phyloP scores from a whole-genome alignment of 805 yeast genomes.

The Wickerhamiella qilinensis region DNA sequence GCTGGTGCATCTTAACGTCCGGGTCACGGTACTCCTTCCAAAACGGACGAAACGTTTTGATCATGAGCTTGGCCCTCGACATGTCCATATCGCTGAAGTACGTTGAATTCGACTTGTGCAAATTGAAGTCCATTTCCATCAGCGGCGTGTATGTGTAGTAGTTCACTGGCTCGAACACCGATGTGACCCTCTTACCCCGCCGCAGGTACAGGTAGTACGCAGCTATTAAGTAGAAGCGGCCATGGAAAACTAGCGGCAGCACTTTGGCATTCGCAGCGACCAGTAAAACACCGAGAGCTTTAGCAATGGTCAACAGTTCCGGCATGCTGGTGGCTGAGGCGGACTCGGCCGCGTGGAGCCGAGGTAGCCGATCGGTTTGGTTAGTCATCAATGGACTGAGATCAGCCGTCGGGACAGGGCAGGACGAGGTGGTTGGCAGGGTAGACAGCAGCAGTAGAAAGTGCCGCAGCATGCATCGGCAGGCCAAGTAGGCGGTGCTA shows the following conservation, averaged over 20 bases:
- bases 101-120: constrained; percentile 79
- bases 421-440: too few species aligned
- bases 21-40: constrained; percentile 30
- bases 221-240: constrained; percentile 35
- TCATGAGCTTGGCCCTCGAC: constrained; percentile 50
- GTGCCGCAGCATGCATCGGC: too few species aligned
- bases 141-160: constrained; percentile 47
- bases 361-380: too few species aligned
- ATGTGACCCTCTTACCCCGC: constrained; percentile 8
- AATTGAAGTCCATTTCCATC: constrained; percentile 68
- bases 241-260: constrained; percentile 48
- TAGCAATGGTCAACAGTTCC: neutral
- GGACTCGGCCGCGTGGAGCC: too few species aligned
- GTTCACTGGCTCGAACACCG: constrained; percentile 27
- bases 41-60: constrained; percentile 38
- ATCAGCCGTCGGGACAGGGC: too few species aligned
- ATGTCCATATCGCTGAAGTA: constrained; percentile 72
- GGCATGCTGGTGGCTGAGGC: neutral
- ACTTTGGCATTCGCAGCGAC: constrained; percentile 39
- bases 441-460: too few species aligned
- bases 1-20: constrained; percentile 15
- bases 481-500: too few species aligned
- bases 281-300: constrained; percentile 10
- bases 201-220: constrained; percentile 23
- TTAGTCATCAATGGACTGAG: too few species aligned